Base-by-base conservation (phyloP, 176 grass and related monocot species). In the Typha latifolia region DNA sequence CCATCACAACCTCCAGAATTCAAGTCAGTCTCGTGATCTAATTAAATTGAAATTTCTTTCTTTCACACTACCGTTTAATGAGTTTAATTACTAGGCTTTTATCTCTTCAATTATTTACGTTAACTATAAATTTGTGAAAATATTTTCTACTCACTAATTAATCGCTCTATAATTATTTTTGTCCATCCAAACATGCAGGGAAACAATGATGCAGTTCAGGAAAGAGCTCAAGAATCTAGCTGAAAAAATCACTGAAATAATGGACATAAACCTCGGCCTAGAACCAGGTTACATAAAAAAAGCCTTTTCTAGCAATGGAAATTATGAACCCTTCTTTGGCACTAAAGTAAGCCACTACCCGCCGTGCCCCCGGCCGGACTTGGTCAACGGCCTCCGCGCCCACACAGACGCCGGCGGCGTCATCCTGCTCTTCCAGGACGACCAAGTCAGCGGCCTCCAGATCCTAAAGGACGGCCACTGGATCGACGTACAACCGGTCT, bases 281-380 rank as follows among this genome's bases (percentile, higher is more conserved):
- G 77, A 66, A 0, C 68, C 65, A 62, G 87, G 83, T 2, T 14
- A 2, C 65, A 75, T 90, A 49, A 75, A 78, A 57, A 20, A 12
- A 0, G 66, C 80, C 52, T 90, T 90, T 80, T 77, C 83, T 27
- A 23, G 8, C 11, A 64, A 53, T 31, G 83, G 80, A 1, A 11
- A 18, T 0, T 70, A 78, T 48, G 66, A 43, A 2, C 77, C 87
- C 0, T 78, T 80, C 70, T 90, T 90, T 31, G 83, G 80, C 69
- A 90, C 87, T 73, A 90, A 90, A 73, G 82, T 90, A 12, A 86
- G 80, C 79, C 87, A 90, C 77, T 90, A 90, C 83, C 87, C 80
- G n/a, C 80, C 87, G 66, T 90, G 87, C 83, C 83, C 77, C 12
- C 87, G 80, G 0, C 77, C 69, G 15, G 87, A 90, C 80, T 73